Evolutionary conservation across 1,139 yeast genomes (phyloP).

Genomic region (Nakaseomyces kungkrabaensis): DNA sequence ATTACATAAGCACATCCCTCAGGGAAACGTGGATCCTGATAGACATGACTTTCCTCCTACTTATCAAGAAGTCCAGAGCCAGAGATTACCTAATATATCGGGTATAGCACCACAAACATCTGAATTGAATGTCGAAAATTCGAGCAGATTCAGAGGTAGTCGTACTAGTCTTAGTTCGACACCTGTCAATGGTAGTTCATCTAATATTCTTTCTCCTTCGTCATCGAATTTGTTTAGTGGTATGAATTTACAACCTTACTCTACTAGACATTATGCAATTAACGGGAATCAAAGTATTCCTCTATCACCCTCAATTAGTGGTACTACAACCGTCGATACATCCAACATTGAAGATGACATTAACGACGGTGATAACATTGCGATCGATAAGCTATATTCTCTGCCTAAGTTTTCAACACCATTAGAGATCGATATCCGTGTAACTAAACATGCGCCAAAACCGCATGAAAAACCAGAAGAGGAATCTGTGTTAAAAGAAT

Average conservation of each 20-base stretch:
- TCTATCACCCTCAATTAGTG: not conserved
- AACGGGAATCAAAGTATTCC: conserved; percentile 5
- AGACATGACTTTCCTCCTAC: conserved; percentile 21
- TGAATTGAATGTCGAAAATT: not conserved
- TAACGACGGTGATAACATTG: conserved; percentile 19
- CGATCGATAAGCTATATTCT: conserved; percentile 30
- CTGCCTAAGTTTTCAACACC: conserved; percentile 27
- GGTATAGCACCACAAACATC: not conserved
- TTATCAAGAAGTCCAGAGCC: conserved; percentile 14
- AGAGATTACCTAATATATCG: not conserved
- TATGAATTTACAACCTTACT: conserved; percentile 9
- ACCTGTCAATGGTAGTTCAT: not conserved
- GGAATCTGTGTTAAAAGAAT: conserved; percentile 36
- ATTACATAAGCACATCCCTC: conserved; percentile 23
- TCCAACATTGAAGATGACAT: conserved; percentile 13
- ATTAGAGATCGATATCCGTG: conserved; percentile 27
- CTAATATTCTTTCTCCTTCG: conserved; percentile 1
- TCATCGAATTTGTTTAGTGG: not conserved
- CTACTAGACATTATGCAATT: conserved; percentile 9
- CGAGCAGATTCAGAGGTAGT: not conserved
- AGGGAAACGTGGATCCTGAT: conserved; percentile 22
- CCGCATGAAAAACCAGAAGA: conserved; percentile 23
- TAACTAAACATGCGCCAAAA: conserved; percentile 31
- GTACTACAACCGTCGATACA: not conserved
- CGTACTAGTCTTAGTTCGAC: conserved; percentile 2